Percentiles rank a stretch among this genome's conserved stretches.
phyloP scores from a whole-genome alignment of 2,329 filamentous ascomycete genomes.

The Epichloe baconii region DNA sequence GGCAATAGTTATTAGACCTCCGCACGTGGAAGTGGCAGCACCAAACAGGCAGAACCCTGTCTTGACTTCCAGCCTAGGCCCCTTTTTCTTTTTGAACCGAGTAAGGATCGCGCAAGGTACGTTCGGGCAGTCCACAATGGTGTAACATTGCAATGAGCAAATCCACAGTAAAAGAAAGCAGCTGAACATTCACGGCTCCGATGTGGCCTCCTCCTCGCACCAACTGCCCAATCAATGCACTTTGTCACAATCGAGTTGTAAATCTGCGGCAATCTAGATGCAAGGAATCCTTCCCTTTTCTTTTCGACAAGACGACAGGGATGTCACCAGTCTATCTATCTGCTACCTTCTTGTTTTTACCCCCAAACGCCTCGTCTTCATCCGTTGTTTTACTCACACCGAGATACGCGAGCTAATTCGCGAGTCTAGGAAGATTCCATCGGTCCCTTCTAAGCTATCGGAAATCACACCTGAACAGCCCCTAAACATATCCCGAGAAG shows the following conservation, averaged over 20 bases:
- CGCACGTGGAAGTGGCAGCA: slow-evolving; percentile 1
- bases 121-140: not conserved
- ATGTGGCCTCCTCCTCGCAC: not conserved
- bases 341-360: too few relatives aligned
- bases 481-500: not conserved
- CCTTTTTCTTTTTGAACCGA: not conserved
- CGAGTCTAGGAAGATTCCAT: not conserved
- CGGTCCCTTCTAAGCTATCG: too few relatives aligned
- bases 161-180: not conserved
- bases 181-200: not conserved
- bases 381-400: not conserved
- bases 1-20: not conserved
- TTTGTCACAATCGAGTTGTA: too few relatives aligned
- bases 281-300: too few relatives aligned
- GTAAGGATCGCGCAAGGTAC: not conserved
- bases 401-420: not conserved
- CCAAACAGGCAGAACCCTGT: not conserved
- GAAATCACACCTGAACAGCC: not conserved
- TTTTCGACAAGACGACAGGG: too few relatives aligned
- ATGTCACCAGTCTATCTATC: too few relatives aligned
- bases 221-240: not conserved
- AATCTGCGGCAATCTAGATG: too few relatives aligned
- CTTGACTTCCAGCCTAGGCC: not conserved
- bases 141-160: not conserved
- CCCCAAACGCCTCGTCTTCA: too few relatives aligned